Percentiles rank a stretch among this genome's conserved stretches.
Evolutionary conservation across 345 rosid species (phyloP).

Genomic region (Pugionium cornutum): DNA sequence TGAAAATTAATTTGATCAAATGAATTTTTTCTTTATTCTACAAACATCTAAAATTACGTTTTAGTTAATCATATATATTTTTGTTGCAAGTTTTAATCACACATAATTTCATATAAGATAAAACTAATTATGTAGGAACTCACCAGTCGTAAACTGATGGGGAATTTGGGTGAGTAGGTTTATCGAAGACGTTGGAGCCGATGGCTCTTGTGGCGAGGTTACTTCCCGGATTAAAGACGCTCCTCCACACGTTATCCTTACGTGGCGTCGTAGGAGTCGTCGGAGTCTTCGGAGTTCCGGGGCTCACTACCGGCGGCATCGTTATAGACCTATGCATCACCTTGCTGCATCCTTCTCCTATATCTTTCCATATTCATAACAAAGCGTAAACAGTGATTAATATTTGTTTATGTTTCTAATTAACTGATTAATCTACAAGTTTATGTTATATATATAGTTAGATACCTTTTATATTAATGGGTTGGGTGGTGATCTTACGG

Average conservation of each 20-base stretch:
- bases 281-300: constrained; percentile 53
- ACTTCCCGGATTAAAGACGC: constrained; percentile 94
- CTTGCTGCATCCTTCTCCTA: constrained; percentile 56
- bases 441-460: too few relatives aligned
- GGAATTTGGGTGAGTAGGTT: constrained; percentile 74
- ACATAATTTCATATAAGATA: neutral
- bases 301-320: constrained; percentile 53
- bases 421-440: neutral
- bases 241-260: constrained; percentile 96
- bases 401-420: neutral
- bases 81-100: too few relatives aligned
- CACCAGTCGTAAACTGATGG: constrained; percentile 98
- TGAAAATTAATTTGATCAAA: constrained; percentile 4
- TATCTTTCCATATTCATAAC: neutral
- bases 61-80: too few relatives aligned
- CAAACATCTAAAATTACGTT: neutral
- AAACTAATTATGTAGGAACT: neutral
- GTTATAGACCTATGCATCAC: constrained; percentile 55
- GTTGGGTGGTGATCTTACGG: constrained; percentile 63
- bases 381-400: neutral
- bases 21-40: neutral
- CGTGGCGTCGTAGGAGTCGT: constrained; percentile 69
- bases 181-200: constrained; percentile 75
- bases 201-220: constrained; percentile 75
- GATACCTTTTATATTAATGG: constrained; percentile 53